phyloP scores from a whole-genome alignment of 805 yeast genomes.

The Jamesozyma rosinii region DNA sequence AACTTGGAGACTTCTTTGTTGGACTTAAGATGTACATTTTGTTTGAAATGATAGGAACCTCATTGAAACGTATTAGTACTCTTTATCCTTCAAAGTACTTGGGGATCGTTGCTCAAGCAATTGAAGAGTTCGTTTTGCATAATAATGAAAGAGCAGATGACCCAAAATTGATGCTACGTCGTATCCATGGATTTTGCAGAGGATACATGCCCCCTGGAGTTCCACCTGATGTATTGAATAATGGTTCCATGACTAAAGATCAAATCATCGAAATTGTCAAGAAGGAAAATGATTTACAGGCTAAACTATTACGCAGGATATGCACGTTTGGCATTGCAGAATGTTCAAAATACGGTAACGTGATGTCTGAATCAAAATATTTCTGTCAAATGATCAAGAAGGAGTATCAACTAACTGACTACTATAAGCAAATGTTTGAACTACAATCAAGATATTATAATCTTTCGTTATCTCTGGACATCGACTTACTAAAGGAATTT shows the following conservation, averaged over 20 bases:
- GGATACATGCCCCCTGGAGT: conserved; percentile 44
- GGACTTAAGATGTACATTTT: conserved; percentile 56
- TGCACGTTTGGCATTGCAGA: conserved; percentile 44
- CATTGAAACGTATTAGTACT: conserved; percentile 54
- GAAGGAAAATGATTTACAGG: conserved; percentile 55
- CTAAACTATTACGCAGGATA: conserved; percentile 55
- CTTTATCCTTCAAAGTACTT: conserved; percentile 73
- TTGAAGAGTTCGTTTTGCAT: conserved; percentile 42
- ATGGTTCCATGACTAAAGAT: conserved; percentile 23
- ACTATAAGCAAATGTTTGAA: conserved; percentile 24
- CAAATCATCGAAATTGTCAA: conserved; percentile 36
- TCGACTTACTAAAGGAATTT: conserved; percentile 42
- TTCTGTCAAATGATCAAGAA: conserved; percentile 15
- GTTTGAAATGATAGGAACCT: conserved; percentile 53
- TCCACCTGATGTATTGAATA: conserved; percentile 26
- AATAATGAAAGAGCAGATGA: conserved; percentile 33
- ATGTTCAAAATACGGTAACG: conserved; percentile 25
- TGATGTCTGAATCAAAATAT: conserved; percentile 21
- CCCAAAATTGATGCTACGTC: conserved; percentile 41
- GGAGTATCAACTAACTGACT: conserved; percentile 17
- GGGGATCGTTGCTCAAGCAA: conserved; percentile 53
- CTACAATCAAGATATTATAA: conserved; percentile 36
- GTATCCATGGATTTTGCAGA: conserved; percentile 56
- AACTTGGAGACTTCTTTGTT: conserved; percentile 30
- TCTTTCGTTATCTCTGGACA: conserved; percentile 57